Evolutionary conservation across 2,329 filamentous ascomycete genomes (phyloP), one percentile per base, ranked within the genome.

Genomic region (Gaeumannomyces sp.): DNA sequence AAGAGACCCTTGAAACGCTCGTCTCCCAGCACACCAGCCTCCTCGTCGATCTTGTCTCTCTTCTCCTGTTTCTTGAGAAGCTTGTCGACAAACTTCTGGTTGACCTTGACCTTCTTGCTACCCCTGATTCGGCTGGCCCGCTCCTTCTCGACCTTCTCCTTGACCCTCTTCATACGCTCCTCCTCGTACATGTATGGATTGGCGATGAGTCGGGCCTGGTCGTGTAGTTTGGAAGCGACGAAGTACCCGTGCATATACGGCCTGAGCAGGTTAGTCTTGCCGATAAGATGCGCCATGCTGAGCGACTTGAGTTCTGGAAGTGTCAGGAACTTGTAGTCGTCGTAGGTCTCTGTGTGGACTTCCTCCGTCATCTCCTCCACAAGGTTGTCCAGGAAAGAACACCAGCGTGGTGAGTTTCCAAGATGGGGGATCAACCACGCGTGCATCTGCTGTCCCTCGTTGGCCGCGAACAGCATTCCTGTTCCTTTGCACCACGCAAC

Each of bases 241-340:
- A 99, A 99, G 82, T 95, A 98, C 71, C 95, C 96, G 75, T 99
- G 95, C 96, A 99, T 99, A 74, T 99, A 99, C 59, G 95, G 95
- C 59, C 94, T 85, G 57, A 99, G 81, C 27, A 98, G 80, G 72
- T 91, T 95, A 33, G 93, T 96, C 71, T 92, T 93, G 69, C 94
- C 94, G 65, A 99, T 85, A 61, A 99, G 82, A 74, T 98, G 94
- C 64, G 91, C 89, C 72, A 99, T 77, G 74, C 92, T 96, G 69
- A 99, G 85, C 50, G 89, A 86, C 71, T 91, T 90, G 64, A 99
- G 83, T 75, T 99, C 93, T 59, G 91, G 87, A 67, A 92, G 77
- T 2, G 94, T 97, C 73, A 99, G 82, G 85, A 99, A 99, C 78
- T 98, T 99, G 86, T 94, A 98, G 78, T 99, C 98, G 78, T 99